Conservation (phyloP, 495 filamentous ascomycete genomes). For the Penicillium manginii region DNA sequence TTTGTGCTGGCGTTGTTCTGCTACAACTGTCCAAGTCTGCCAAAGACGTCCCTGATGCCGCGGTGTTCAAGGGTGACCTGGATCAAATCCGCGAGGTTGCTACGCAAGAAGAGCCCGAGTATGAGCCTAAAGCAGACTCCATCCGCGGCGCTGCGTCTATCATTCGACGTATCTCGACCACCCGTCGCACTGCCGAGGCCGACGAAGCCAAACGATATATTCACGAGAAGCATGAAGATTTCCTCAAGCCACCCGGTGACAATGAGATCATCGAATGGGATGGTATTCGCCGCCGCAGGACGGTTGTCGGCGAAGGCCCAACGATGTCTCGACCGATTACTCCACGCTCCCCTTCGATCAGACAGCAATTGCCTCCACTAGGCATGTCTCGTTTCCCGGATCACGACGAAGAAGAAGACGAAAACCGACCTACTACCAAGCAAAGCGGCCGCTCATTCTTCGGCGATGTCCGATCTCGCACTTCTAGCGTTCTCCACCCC, state of each 20-base stretch:
- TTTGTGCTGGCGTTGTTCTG: constrained; percentile 94
- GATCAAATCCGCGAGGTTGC: constrained; percentile 95
- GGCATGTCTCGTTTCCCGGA: constrained; percentile 88
- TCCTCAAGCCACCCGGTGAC: constrained; percentile 73
- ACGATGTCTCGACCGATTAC: constrained; percentile 37
- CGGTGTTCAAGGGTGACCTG: constrained; percentile 89
- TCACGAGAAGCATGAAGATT: constrained; percentile 74
- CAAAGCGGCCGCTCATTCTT: constrained; percentile 51
- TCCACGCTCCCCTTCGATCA: constrained; percentile 36
- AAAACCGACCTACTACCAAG: constrained; percentile 35
- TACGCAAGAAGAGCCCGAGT: constrained; percentile 92
- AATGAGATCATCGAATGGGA: constrained; percentile 89
- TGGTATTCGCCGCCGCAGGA: constrained; percentile 83
- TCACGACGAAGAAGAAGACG: constrained; percentile 60
- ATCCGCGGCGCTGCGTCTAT: constrained; percentile 93
- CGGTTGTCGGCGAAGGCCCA: constrained; percentile 58
- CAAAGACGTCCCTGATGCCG: constrained; percentile 93
- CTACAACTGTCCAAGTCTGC: constrained; percentile 97
- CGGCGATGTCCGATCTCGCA: constrained; percentile 59
- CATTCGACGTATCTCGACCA: constrained; percentile 77
- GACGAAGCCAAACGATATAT: constrained; percentile 80
- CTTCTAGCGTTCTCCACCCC: constrained; percentile 40
- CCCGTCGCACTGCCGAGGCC: constrained; percentile 76
- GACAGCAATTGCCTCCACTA: constrained; percentile 75
- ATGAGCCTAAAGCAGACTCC: constrained; percentile 93